phyloP scores from a whole-genome alignment of 371 early-diverging fungal genomes.

The Saksenaea oblongispora region DNA sequence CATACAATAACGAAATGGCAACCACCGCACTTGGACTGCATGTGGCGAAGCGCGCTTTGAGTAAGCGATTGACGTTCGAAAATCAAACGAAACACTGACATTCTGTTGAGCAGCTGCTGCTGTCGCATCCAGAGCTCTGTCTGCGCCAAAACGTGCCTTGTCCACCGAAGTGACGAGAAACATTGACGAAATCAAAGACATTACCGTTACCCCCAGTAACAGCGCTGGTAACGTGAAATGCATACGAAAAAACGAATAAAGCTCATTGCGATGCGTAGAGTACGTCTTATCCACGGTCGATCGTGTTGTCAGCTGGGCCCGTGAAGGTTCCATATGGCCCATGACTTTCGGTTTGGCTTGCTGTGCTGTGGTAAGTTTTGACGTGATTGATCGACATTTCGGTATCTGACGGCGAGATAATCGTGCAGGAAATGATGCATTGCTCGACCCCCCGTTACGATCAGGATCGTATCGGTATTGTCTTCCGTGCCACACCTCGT shows the following conservation, averaged over 20 bases:
- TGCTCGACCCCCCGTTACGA: slow-evolving; percentile 97
- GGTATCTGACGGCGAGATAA: neutral
- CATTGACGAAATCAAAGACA: slow-evolving; percentile 52
- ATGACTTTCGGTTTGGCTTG: slow-evolving; percentile 99
- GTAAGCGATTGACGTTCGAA: slow-evolving; percentile 26
- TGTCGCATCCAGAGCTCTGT: slow-evolving; percentile 28
- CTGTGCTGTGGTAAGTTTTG: slow-evolving; percentile 77
- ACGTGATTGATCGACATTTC: slow-evolving; percentile 33
- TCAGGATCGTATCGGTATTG: slow-evolving; percentile 97
- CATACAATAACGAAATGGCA: slow-evolving; percentile 26
- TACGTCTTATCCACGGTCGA: slow-evolving; percentile 86
- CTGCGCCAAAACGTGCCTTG: slow-evolving; percentile 34
- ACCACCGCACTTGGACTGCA: slow-evolving; percentile 53
- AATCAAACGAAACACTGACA: slow-evolving; percentile 4
- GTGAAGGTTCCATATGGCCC: slow-evolving; percentile 95
- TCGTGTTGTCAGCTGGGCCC: slow-evolving; percentile 92
- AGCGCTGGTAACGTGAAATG: slow-evolving; percentile 37
- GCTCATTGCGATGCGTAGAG: slow-evolving; percentile 40
- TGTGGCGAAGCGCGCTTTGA: slow-evolving; percentile 49
- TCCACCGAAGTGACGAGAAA: slow-evolving; percentile 49
- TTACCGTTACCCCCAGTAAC: slow-evolving; percentile 50
- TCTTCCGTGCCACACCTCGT: slow-evolving; percentile 97
- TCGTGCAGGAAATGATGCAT: slow-evolving; percentile 91
- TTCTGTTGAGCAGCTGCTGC: slow-evolving; percentile 20
- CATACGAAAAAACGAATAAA: neutral